Evolutionary conservation across 2,329 filamentous ascomycete species (phyloP), one percentile per base, ranked within the genome.

Genomic region (Fonsecaea erecta): DNA sequence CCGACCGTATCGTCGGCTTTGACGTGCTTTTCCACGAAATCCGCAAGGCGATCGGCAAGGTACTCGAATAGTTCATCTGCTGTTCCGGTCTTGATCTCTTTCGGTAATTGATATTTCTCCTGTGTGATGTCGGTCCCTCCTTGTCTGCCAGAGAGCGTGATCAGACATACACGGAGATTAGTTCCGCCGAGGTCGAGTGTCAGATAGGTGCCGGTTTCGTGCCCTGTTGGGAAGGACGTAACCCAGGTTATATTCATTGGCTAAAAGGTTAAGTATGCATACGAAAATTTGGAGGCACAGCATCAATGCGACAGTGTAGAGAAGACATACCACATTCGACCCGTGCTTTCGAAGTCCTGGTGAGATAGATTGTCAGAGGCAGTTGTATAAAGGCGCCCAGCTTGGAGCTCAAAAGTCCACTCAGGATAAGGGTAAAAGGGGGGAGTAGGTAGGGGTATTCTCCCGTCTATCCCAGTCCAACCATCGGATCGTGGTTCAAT

Each of bases 241-340:
- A 96, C 93, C 93, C 94, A 97, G 63, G 93, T 96, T 65, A 93
- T 90, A 81, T 97, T 97, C 94, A 97, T 97, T 64, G 94, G 93
- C 92, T 96, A 72, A 63, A 37, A 7, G 14, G 24, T 18, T 35
- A 18, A 48, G 43, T 14, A 26, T 21, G 28, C 12, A 12, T 24
- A n/a, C n/a, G 58, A 60, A 59, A 62, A 52, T 24, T 21, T 24
- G 40, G 4, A 24, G 40, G 37, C 63, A 52, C 46, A 8, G 34
- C 3, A 32, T 21, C 57, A 51, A 30, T 43, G 18, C 43, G 53
- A 52, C 59, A 54, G 24, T 51, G 54, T 21, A 30, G 30, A 21
- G 24, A 14, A 16, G 24, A 48, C 54, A 21, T 48, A 66, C 53
- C 18, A 66, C 57, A 46, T 68, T 63, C 1, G 43, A 48, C 14